A percentile compares a stretch with the other conserved stretches of the same genome.
These are phyloP conservation scores for Westerdykella ornata DNA, from an alignment of 2,329 filamentous ascomycete species.

Conservation along the genomic window DNA sequence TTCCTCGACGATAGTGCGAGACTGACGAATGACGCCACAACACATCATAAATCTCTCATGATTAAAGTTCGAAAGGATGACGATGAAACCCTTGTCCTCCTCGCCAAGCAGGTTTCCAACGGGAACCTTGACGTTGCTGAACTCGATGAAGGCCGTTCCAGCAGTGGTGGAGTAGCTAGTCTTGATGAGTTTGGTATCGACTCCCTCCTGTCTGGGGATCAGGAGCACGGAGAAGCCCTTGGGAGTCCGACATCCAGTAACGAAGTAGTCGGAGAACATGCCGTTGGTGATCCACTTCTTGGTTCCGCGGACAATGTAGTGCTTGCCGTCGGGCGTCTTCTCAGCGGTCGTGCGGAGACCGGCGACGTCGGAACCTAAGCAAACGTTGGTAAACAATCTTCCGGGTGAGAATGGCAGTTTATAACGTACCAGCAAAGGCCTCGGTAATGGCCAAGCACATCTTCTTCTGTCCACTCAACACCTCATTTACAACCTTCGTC, in stretches of 20 bases:
- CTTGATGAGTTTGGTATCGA: conserved; percentile 73
- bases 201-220: conserved; percentile 64
- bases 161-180: conserved; percentile 74
- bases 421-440: conserved; percentile 56
- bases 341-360: conserved; percentile 67
- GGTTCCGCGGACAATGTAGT: conserved; percentile 61
- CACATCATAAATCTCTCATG: conserved; percentile 76
- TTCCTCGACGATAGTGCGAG: conserved; percentile 68
- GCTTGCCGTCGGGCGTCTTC: conserved; percentile 35
- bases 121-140: conserved; percentile 81
- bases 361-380: conserved; percentile 56
- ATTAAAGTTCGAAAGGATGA: conserved; percentile 75
- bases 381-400: not conserved
- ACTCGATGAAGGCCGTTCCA: conserved; percentile 72
- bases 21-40: conserved; percentile 57
- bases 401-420: not conserved
- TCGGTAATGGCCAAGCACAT: conserved; percentile 84
- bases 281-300: conserved; percentile 89
- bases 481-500: conserved; percentile 62
- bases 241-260: conserved; percentile 69
- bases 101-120: conserved; percentile 69
- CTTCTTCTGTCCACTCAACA: conserved; percentile 76
- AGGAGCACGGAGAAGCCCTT: conserved; percentile 74
- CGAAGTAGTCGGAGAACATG: conserved; percentile 75
- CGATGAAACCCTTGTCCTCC: conserved; percentile 79